Evolutionary conservation across 129 eudicot genomes (phyloP).

Genomic region (Artemisia argyi): DNA sequence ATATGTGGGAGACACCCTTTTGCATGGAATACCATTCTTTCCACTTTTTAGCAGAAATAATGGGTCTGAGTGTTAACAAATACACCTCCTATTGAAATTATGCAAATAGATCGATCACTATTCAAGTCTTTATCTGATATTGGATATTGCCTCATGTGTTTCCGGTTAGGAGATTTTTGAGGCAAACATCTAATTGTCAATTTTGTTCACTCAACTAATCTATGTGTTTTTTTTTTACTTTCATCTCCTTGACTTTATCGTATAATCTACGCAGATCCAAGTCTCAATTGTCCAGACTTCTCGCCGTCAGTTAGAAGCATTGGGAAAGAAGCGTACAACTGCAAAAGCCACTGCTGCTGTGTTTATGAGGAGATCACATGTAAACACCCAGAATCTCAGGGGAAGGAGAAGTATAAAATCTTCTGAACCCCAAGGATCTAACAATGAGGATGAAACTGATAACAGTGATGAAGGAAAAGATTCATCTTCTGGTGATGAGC

Average conservation of each 20-base stretch:
- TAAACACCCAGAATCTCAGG: slow-evolving; percentile 28
- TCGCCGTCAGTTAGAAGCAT: slow-evolving; percentile 82
- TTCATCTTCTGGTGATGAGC: slow-evolving; percentile 32
- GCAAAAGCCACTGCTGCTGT: slow-evolving; percentile 52
- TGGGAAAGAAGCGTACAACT: slow-evolving; percentile 67
- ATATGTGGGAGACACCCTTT: too few species aligned
- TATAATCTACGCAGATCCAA: slow-evolving; percentile 62
- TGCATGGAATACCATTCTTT: too few species aligned
- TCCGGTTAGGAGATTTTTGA: too few species aligned
- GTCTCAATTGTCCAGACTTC: slow-evolving; percentile 82
- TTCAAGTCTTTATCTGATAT: too few species aligned
- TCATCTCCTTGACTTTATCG: background rate
- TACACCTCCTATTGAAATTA: too few species aligned
- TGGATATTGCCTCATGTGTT: too few species aligned
- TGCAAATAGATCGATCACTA: too few species aligned
- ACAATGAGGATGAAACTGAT: slow-evolving; percentile 29
- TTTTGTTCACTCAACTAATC: too few species aligned
- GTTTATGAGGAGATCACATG: slow-evolving; percentile 44
- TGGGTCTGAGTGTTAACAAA: too few species aligned
- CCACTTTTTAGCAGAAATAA: too few species aligned
- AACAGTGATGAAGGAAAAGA: slow-evolving; percentile 23
- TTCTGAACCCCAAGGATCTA: slow-evolving; percentile 36
- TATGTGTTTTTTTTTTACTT: too few species aligned
- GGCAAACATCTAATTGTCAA: too few species aligned
- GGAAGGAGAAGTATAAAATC: slow-evolving; percentile 33